Evolutionary conservation across 129 eudicot genomes (phyloP).

Genomic region (Flaveria trinervia): DNA sequence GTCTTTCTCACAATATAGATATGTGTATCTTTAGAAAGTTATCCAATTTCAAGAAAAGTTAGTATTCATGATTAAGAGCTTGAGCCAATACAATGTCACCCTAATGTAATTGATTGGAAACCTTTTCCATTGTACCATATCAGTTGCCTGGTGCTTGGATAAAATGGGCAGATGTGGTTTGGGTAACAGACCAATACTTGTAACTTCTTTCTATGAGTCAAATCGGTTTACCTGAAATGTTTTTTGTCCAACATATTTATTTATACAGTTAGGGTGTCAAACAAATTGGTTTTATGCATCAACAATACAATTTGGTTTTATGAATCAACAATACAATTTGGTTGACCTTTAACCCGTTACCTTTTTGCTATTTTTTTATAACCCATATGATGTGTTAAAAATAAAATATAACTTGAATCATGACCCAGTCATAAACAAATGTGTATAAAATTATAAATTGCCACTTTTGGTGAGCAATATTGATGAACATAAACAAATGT

Average conservation of each 20-base stretch:
- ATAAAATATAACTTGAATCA: not conserved
- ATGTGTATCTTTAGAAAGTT: not conserved
- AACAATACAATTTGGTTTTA: no score
- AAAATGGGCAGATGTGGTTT: no score
- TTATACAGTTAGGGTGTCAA: no score
- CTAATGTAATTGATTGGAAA: not conserved
- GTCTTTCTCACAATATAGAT: constrained; percentile 9
- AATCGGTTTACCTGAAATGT: no score
- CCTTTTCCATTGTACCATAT: not conserved
- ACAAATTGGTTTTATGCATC: no score
- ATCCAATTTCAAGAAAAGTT: not conserved
- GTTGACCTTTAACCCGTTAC: not conserved
- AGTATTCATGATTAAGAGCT: constrained; percentile 12
- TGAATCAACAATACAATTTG: no score
- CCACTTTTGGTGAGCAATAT: not conserved
- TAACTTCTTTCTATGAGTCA: no score
- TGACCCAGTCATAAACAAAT: not conserved
- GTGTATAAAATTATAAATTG: not conserved
- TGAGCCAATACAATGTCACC: constrained; percentile 5
- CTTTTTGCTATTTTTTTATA: not conserved
- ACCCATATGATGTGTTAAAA: not conserved
- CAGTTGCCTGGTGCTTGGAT: no score
- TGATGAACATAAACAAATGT: not conserved
- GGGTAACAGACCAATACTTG: no score
- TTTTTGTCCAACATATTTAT: no score